Evolutionary conservation across 192 early-diverging fungal species (phyloP), one percentile per base, ranked within the genome.

Genomic region (Chytriomyces sp.): DNA sequence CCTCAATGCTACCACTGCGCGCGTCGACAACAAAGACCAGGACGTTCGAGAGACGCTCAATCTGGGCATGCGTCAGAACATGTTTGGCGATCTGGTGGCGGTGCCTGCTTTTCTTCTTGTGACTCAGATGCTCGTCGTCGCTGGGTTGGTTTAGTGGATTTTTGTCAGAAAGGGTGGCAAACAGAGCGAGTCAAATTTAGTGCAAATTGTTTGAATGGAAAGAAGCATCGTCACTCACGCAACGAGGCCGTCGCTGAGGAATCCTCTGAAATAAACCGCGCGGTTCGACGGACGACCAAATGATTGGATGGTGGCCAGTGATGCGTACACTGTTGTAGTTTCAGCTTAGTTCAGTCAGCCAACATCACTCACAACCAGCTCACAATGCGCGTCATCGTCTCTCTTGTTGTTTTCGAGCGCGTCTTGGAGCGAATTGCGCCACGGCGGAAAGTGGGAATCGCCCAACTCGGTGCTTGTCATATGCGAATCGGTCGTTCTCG

Each of bases 261-360:
- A 78, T 17, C 77, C 77, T 4, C 77, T 30, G 72, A 78, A 78
- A 41, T 63, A 74, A n/a, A 78, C 65, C 64, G 56, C 54, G 19
- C 72, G 63, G 57, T 78, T 78, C 22, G 77, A 66, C 3, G 77
- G 77, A 4, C 77, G 72, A 10, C 73, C 77, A 52, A 68, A 75
- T 6, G 77, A 22, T 39, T 78, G 74, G 65, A 78, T 75, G 44
- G 77, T 78, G 22, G 77, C 77, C 3, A 78, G 77, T n/a, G 72
- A 70, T 5, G 73, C 77, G 52, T 68, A 78, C 6, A 72, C 71
- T 73, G 14, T 49, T 14, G 14, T 49, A n/a, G n/a, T n/a, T n/a
- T n/a, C n/a, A n/a, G n/a, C n/a, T 7, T 49, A 0, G 0, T 49
- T 0, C 0, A n/a, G 14, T 14, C 44, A 49, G 22, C 22, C 22